Conservation (phyloP, 371 early-diverging fungal species). For the Mortierella sp. region DNA sequence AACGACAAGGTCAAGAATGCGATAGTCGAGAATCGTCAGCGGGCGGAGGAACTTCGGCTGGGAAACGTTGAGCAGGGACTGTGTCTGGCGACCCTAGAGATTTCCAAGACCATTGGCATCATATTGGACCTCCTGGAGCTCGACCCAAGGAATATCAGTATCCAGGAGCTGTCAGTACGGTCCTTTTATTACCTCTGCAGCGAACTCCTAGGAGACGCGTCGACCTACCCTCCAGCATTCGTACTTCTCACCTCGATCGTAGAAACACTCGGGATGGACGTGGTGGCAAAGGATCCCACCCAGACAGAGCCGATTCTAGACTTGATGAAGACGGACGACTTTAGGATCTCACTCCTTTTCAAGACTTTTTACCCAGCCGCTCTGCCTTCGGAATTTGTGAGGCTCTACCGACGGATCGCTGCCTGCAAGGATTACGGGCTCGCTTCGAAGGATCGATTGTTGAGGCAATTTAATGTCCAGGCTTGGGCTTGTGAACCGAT, state of each 20-base stretch:
- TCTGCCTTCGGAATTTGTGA: constrained; percentile 36
- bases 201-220: constrained; percentile 39
- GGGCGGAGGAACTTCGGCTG: constrained; percentile 23
- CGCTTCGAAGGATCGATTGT: constrained; percentile 35
- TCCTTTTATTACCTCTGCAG: constrained; percentile 38
- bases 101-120: constrained; percentile 19
- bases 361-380: constrained; percentile 49
- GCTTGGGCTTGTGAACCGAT: constrained; percentile 37
- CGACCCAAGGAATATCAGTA: neutral
- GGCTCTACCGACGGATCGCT: constrained; percentile 38
- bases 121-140: neutral
- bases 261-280: constrained; percentile 34
- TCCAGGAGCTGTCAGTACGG: constrained; percentile 21
- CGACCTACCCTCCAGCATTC: constrained; percentile 34
- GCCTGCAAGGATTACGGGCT: constrained; percentile 47
- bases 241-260: constrained; percentile 32
- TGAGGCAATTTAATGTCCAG: constrained; percentile 54
- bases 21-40: constrained; percentile 48
- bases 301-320: constrained; percentile 49
- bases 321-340: constrained; percentile 39
- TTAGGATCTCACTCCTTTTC: constrained; percentile 24
- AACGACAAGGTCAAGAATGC: constrained; percentile 37
- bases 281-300: constrained; percentile 41
- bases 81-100: constrained; percentile 36
- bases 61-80: constrained; percentile 40